These are phyloP conservation scores for Colletotrichum eleusines DNA, from an alignment of 2,329 filamentous ascomycete species.

Conservation along the genomic window DNA sequence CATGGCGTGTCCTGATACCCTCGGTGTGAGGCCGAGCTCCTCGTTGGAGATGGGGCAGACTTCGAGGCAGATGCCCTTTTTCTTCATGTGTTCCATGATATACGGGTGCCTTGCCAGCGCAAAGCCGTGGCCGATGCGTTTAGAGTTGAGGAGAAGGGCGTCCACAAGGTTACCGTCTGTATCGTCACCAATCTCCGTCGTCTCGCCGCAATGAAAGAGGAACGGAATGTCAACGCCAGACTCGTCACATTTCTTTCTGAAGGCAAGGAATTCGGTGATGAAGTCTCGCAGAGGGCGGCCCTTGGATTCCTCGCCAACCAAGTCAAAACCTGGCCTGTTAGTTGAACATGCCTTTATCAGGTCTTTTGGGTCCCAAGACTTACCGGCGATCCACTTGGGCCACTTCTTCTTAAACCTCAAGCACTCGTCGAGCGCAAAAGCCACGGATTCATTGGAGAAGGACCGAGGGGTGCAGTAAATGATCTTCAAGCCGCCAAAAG, in stretches of 20 bases:
- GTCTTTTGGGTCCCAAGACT: constrained; percentile 44
- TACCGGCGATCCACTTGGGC: constrained; percentile 73
- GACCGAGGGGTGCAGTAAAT: constrained; percentile 78
- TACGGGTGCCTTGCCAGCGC: constrained; percentile 75
- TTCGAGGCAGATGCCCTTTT: constrained; percentile 76
- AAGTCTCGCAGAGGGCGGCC: constrained; percentile 70
- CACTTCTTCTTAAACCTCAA: constrained; percentile 69
- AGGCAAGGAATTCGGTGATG: constrained; percentile 66
- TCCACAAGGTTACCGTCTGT: constrained; percentile 77
- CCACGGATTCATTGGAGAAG: constrained; percentile 62
- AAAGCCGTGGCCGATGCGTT: constrained; percentile 81
- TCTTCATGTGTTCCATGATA: constrained; percentile 75
- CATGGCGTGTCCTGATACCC: constrained; percentile 74
- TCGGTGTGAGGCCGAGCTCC: constrained; percentile 75
- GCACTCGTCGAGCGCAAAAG: constrained; percentile 69
- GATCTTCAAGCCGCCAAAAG: constrained; percentile 75
- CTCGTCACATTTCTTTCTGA: constrained; percentile 63
- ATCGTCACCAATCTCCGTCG: constrained; percentile 73
- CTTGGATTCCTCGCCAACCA: constrained; percentile 75
- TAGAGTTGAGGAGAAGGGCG: constrained; percentile 73
- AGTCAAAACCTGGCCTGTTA: constrained; percentile 69
- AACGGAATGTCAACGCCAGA: constrained; percentile 73
- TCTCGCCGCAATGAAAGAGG: constrained; percentile 83
- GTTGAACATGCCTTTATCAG: background rate
- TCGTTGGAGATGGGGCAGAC: constrained; percentile 84